Conservation (phyloP, 2,329 filamentous ascomycete genomes). For the Aureobasidium sp. region DNA sequence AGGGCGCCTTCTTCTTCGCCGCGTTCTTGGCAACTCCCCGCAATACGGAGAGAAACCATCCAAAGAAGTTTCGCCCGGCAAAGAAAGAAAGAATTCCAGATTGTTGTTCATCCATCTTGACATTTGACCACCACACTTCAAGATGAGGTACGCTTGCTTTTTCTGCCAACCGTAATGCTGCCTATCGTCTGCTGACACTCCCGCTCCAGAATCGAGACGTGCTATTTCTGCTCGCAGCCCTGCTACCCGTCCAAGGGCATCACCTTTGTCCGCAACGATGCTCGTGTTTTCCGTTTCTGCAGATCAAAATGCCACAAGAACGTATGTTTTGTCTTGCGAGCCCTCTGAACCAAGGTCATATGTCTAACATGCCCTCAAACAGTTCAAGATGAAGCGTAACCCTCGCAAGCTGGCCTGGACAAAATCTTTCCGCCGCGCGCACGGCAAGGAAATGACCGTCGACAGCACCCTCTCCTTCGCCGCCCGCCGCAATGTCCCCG, state of each 20-base stretch:
- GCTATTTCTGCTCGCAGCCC: slow-evolving; percentile 64
- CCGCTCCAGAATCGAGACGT: slow-evolving; percentile 51
- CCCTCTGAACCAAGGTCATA: too few relatives aligned
- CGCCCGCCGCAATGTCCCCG: slow-evolving; percentile 84
- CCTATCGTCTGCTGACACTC: not conserved
- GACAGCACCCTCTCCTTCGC: slow-evolving; percentile 91
- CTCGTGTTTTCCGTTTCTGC: slow-evolving; percentile 60
- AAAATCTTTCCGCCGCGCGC: slow-evolving; percentile 79
- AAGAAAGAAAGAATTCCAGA: not conserved
- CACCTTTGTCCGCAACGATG: slow-evolving; percentile 61
- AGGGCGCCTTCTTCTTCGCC: not conserved
- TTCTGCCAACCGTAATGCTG: not conserved
- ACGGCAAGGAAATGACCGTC: slow-evolving; percentile 80
- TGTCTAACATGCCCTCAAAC: slow-evolving; percentile 16
- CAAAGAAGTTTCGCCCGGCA: not conserved
- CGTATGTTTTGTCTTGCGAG: slow-evolving; percentile 21
- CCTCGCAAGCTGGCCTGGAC: slow-evolving; percentile 96
- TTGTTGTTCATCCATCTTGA: not conserved
- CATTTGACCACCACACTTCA: not conserved
- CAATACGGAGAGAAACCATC: not conserved
- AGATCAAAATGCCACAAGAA: slow-evolving; percentile 60
- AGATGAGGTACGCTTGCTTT: not conserved
- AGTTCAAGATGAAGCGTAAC: slow-evolving; percentile 98
- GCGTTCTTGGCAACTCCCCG: not conserved
- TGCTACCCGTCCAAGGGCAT: slow-evolving; percentile 60